Conservation (phyloP, 805 yeast species). For the Saturnispora sekii region DNA sequence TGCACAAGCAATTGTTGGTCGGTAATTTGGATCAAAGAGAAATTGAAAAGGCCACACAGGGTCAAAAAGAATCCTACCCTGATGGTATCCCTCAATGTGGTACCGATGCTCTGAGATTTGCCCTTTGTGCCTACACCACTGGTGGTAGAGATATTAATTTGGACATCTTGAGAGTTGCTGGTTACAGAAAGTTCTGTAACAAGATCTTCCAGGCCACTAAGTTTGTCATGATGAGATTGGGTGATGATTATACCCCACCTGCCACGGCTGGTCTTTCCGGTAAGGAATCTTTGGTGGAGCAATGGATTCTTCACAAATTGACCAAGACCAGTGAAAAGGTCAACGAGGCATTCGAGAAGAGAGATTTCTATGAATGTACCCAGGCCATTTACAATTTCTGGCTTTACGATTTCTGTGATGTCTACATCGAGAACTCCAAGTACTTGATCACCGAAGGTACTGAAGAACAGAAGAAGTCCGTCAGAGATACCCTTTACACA, state of each 20-base stretch:
- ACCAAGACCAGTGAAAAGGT: slow-evolving; percentile 57
- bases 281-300: slow-evolving; percentile 83
- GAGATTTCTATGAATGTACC: slow-evolving; percentile 87
- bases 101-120: slow-evolving; percentile 96
- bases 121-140: slow-evolving; percentile 95
- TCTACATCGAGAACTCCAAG: slow-evolving; percentile 96
- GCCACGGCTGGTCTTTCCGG: slow-evolving; percentile 52
- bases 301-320: slow-evolving; percentile 90
- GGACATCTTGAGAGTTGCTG: slow-evolving; percentile 94
- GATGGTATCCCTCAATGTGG: slow-evolving; percentile 99
- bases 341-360: slow-evolving; percentile 59
- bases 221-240: slow-evolving; percentile 87
- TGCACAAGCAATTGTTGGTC: slow-evolving; percentile 63
- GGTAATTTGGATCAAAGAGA: slow-evolving; percentile 92
- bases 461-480: slow-evolving; percentile 72
- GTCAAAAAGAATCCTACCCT: slow-evolving; percentile 87
- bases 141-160: slow-evolving; percentile 98
- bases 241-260: slow-evolving; percentile 81
- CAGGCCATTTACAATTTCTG: slow-evolving; percentile 86
- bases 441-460: slow-evolving; percentile 87
- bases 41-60: slow-evolving; percentile 74
- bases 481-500: slow-evolving; percentile 89
- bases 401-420: slow-evolving; percentile 92
- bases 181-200: slow-evolving; percentile 98
- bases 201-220: slow-evolving; percentile 98